These are phyloP conservation scores for Pichia ethanolica DNA, from an alignment of 805 yeast genomes.

Conservation along the genomic window DNA sequence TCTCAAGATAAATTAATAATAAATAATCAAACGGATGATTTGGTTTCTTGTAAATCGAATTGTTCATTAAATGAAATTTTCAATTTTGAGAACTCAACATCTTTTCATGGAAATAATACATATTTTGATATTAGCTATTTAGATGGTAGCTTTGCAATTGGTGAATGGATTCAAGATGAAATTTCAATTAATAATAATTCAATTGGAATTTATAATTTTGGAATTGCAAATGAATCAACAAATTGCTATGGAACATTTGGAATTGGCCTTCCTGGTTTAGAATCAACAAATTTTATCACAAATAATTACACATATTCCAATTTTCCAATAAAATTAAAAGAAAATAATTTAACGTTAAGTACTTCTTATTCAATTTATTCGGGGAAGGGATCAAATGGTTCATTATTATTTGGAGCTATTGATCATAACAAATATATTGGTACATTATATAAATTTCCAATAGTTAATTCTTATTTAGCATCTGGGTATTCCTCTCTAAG, in stretches of 20 bases:
- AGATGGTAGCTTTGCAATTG: slow-evolving; percentile 39
- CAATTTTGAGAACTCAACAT: slow-evolving; percentile 31
- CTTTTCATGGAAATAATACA: slow-evolving; percentile 35
- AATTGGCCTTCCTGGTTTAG: slow-evolving; percentile 62
- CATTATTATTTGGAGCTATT: slow-evolving; percentile 62
- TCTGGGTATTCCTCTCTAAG: slow-evolving; percentile 40
- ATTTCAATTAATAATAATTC: slow-evolving; percentile 43
- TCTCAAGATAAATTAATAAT: not conserved
- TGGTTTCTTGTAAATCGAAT: slow-evolving; percentile 10
- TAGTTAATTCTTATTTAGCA: slow-evolving; percentile 32
- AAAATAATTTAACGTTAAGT: slow-evolving; percentile 47
- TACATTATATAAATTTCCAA: slow-evolving; percentile 38
- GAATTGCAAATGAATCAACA: slow-evolving; percentile 59
- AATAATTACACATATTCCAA: slow-evolving; percentile 34
- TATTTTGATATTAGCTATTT: slow-evolving; percentile 38
- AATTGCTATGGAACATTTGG: slow-evolving; percentile 68
- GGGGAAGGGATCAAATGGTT: slow-evolving; percentile 41
- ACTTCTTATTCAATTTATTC: slow-evolving; percentile 57
- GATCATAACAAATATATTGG: slow-evolving; percentile 60
- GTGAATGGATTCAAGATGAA: slow-evolving; percentile 56
- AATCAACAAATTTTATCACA: slow-evolving; percentile 31
- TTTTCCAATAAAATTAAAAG: slow-evolving; percentile 54
- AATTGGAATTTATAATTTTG: slow-evolving; percentile 53
- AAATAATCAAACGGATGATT: too few relatives aligned
- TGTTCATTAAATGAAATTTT: slow-evolving; percentile 45